Percentiles rank a stretch among this genome's conserved stretches.
Conservation (phyloP, 2,329 filamentous ascomycete species). For the Fusarium musae region DNA sequence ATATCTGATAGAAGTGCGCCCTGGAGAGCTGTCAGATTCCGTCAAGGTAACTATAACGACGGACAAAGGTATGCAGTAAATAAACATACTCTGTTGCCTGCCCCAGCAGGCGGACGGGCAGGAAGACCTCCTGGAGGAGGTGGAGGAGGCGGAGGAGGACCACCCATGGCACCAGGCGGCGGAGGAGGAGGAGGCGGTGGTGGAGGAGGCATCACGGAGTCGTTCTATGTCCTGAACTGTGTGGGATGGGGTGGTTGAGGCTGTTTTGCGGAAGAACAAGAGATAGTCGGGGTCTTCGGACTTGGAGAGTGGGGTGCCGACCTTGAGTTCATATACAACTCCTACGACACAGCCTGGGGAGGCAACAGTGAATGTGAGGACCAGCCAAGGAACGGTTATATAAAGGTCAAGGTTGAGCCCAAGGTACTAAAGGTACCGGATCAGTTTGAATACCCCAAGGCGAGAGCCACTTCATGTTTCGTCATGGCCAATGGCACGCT, state of each 20-base stretch:
- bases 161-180: not conserved
- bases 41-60: not conserved
- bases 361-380: not conserved
- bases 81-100: constrained; percentile 67
- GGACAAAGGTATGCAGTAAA: not conserved
- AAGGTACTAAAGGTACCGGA: constrained; percentile 7
- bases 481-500: constrained; percentile 42
- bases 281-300: constrained; percentile 26
- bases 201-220: constrained; percentile 36
- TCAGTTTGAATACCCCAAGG: constrained; percentile 26
- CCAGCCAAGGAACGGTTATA: not conserved
- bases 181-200: constrained; percentile 65
- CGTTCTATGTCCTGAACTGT: not conserved
- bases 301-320: constrained; percentile 17
- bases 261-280: constrained; percentile 26
- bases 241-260: constrained; percentile 19
- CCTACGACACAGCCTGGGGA: not conserved
- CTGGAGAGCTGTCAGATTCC: constrained; percentile 58
- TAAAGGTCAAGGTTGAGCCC: constrained; percentile 22
- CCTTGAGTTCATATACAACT: constrained; percentile 7
- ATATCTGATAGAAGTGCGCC: constrained; percentile 91
- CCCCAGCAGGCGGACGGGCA: constrained; percentile 63
- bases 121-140: constrained; percentile 62
- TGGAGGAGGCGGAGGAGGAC: constrained; percentile 4
- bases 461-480: constrained; percentile 40